These are phyloP conservation scores for Micractinium conductrix DNA, from an alignment of 139 green algal species.

Conservation along the genomic window DNA sequence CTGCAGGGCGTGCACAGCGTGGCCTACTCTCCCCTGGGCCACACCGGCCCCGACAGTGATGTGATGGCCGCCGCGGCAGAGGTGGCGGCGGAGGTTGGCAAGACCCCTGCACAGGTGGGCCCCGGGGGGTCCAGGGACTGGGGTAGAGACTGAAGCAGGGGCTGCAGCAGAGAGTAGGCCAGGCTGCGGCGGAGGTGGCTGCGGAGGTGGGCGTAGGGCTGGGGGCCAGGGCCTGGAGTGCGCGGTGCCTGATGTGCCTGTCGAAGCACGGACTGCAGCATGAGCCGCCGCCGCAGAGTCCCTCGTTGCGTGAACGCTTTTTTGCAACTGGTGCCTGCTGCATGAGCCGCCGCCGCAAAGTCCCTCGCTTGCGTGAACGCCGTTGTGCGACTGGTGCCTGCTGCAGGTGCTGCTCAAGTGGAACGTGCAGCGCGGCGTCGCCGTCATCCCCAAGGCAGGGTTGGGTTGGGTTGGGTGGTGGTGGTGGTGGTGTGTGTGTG, in stretches of 20 bases:
- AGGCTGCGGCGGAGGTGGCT: background rate
- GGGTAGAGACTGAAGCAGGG: too few relatives aligned
- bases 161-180: background rate
- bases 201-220: background rate
- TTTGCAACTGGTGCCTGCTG: too few relatives aligned
- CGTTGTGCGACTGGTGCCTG: too few relatives aligned
- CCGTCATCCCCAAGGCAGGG: slow-evolving; percentile 73
- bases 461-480: too few relatives aligned
- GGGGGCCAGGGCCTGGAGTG: too few relatives aligned
- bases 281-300: too few relatives aligned
- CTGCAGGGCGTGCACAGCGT: slow-evolving; percentile 73
- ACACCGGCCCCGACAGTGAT: slow-evolving; percentile 34
- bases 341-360: too few relatives aligned
- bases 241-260: too few relatives aligned
- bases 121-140: background rate
- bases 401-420: slow-evolving; percentile 83
- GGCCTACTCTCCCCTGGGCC: slow-evolving; percentile 73
- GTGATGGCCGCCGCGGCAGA: slow-evolving; percentile 53
- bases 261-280: too few relatives aligned
- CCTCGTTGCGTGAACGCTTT: too few relatives aligned
- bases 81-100: slow-evolving; percentile 66
- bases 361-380: too few relatives aligned
- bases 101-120: slow-evolving; percentile 66
- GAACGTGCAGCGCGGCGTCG: slow-evolving; percentile 86
- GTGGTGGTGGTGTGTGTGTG: too few relatives aligned